Percentiles rank a stretch among this genome's conserved stretches.
These are phyloP conservation scores for Epichloe uncinata DNA, from an alignment of 2,329 filamentous ascomycete genomes.

Conservation along the genomic window DNA sequence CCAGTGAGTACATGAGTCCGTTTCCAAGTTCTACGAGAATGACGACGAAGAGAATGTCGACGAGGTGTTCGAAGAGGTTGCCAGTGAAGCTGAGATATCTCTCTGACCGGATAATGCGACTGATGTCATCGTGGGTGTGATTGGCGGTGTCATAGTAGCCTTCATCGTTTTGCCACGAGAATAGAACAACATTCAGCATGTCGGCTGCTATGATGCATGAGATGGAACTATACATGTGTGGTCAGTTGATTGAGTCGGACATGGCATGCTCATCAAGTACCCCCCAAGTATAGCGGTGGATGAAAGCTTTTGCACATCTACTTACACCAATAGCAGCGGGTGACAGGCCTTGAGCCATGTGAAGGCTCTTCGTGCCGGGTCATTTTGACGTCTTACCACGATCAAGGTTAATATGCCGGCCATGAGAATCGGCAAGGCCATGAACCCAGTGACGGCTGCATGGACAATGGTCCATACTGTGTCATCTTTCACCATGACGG, in stretches of 20 bases:
- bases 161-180: slow-evolving; percentile 6
- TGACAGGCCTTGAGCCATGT: slow-evolving; percentile 5
- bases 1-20: slow-evolving; percentile 4
- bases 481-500: slow-evolving; percentile 1
- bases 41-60: slow-evolving; percentile 3
- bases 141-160: slow-evolving; percentile 5
- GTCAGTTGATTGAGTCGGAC: too few species aligned
- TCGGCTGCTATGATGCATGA: slow-evolving; percentile 6
- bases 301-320: neutral
- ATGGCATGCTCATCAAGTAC: too few species aligned
- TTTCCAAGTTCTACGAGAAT: slow-evolving; percentile 5
- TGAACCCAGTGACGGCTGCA: slow-evolving; percentile 4
- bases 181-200: slow-evolving; percentile 3
- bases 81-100: slow-evolving; percentile 6
- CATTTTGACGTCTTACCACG: slow-evolving; percentile 1
- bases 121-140: slow-evolving; percentile 6
- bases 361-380: slow-evolving; percentile 5
- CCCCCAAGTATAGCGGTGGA: neutral
- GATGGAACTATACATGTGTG: slow-evolving; percentile 1
- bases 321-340: slow-evolving; percentile 5
- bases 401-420: slow-evolving; percentile 2
- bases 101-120: slow-evolving; percentile 4
- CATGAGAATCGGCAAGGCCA: slow-evolving; percentile 3
- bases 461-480: slow-evolving; percentile 7
- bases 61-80: slow-evolving; percentile 6